phyloP scores from a whole-genome alignment of 768 basidiomycete genomes.

The Rhodosporidiobolus sp. region DNA sequence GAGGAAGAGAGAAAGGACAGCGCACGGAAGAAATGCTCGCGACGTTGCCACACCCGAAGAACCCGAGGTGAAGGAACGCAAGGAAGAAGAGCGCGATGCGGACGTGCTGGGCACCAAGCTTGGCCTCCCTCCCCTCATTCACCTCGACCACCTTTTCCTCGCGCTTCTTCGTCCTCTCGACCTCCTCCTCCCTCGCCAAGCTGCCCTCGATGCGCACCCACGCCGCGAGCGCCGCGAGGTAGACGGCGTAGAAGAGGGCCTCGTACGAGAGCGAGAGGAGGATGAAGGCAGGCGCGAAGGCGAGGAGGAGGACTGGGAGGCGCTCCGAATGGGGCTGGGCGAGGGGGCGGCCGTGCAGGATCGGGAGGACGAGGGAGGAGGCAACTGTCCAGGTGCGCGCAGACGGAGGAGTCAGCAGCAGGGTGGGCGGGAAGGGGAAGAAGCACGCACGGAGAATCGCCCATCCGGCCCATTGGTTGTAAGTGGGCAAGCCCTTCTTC shows the following conservation, averaged over 20 bases:
- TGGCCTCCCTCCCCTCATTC: slow-evolving; percentile 6
- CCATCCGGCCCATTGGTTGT: slow-evolving; percentile 67
- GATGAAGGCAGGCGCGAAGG: slow-evolving; percentile 71
- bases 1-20: background rate
- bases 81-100: slow-evolving; percentile 76
- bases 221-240: slow-evolving; percentile 59
- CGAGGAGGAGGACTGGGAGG: slow-evolving; percentile 55
- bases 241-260: slow-evolving; percentile 72
- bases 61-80: slow-evolving; percentile 80
- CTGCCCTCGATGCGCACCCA: slow-evolving; percentile 66
- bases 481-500: slow-evolving; percentile 63
- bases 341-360: slow-evolving; percentile 34
- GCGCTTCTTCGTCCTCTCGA: background rate
- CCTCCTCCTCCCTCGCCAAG: background rate
- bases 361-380: slow-evolving; percentile 12
- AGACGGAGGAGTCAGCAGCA: background rate
- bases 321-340: slow-evolving; percentile 38
- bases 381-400: background rate
- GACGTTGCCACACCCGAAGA: slow-evolving; percentile 71
- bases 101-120: slow-evolving; percentile 57
- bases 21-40: slow-evolving; percentile 58
- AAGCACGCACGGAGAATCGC: slow-evolving; percentile 57
- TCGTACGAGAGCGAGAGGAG: slow-evolving; percentile 78
- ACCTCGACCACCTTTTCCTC: background rate
- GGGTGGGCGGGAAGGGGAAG: background rate